These are phyloP conservation scores for Erysiphe pulchra DNA, from an alignment of 2,329 filamentous ascomycete species.

Conservation along the genomic window DNA sequence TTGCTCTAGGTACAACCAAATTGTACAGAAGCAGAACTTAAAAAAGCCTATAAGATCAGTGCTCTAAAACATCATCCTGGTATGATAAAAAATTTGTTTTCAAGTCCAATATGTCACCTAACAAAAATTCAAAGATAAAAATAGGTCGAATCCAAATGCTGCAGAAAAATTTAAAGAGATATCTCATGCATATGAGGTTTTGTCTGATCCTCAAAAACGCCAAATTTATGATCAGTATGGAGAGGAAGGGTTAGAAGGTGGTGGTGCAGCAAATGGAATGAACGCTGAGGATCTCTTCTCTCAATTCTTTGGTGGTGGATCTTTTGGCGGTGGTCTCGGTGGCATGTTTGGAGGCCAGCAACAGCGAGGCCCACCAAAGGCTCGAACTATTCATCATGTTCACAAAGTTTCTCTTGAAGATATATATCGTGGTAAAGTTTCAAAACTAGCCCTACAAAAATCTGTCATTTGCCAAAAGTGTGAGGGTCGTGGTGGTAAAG, in stretches of 20 bases:
- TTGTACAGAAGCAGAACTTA: slow-evolving; percentile 66
- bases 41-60: slow-evolving; percentile 68
- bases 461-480: slow-evolving; percentile 93
- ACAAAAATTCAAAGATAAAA: slow-evolving; percentile 48
- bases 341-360: slow-evolving; percentile 62
- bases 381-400: slow-evolving; percentile 88
- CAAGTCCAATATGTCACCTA: neutral
- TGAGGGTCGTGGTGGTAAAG: slow-evolving; percentile 83
- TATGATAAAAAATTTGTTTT: slow-evolving; percentile 18
- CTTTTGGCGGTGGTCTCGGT: slow-evolving; percentile 40
- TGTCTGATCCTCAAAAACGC: slow-evolving; percentile 82
- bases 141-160: slow-evolving; percentile 73
- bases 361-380: slow-evolving; percentile 59
- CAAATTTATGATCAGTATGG: slow-evolving; percentile 90
- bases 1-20: slow-evolving; percentile 42
- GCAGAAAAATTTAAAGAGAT: slow-evolving; percentile 98
- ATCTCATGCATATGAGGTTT: slow-evolving; percentile 82
- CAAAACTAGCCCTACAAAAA: slow-evolving; percentile 89
- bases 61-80: slow-evolving; percentile 68
- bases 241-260: slow-evolving; percentile 84
- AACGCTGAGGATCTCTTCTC: slow-evolving; percentile 89
- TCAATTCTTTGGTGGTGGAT: slow-evolving; percentile 69
- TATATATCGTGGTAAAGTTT: slow-evolving; percentile 93
- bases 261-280: slow-evolving; percentile 58
- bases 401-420: slow-evolving; percentile 97